Evolutionary conservation across 331 rosid genomes (phyloP).

Genomic region (Dryas integrifolia): DNA sequence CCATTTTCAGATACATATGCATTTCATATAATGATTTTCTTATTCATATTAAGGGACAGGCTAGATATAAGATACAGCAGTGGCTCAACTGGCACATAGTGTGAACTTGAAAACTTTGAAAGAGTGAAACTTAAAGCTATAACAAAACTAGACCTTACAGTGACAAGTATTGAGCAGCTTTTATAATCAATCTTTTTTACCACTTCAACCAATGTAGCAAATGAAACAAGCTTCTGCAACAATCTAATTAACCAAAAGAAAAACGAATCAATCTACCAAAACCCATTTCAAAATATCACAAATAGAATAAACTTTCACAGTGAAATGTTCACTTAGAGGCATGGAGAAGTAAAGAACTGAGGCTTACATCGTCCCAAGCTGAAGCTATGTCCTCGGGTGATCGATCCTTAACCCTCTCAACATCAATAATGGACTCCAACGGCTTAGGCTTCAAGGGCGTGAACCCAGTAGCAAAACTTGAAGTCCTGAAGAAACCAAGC

Average conservation of each 20-base stretch:
- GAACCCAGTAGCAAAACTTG: conserved; percentile 79
- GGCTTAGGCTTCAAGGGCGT: conserved; percentile 71
- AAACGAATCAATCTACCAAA: background rate
- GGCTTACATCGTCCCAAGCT: conserved; percentile 84
- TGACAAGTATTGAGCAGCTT: background rate
- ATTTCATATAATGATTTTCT: background rate
- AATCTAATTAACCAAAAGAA: background rate
- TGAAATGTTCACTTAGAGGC: background rate
- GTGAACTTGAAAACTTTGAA: background rate
- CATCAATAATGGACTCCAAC: conserved; percentile 69
- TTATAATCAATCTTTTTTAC: background rate
- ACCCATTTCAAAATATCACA: background rate
- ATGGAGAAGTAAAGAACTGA: conserved; percentile 6
- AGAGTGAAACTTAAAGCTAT: background rate
- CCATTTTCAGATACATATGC: background rate
- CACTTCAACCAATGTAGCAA: background rate
- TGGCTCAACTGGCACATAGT: background rate
- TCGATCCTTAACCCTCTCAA: conserved; percentile 61
- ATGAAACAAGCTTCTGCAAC: background rate
- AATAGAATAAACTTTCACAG: background rate
- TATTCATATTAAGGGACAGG: background rate
- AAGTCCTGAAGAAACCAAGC: conserved; percentile 65
- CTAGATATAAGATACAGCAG: background rate
- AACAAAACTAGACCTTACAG: background rate
- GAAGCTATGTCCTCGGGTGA: conserved; percentile 74